phyloP scores from a whole-genome alignment of 148 eudicot genomes.

The Silene latifolia region DNA sequence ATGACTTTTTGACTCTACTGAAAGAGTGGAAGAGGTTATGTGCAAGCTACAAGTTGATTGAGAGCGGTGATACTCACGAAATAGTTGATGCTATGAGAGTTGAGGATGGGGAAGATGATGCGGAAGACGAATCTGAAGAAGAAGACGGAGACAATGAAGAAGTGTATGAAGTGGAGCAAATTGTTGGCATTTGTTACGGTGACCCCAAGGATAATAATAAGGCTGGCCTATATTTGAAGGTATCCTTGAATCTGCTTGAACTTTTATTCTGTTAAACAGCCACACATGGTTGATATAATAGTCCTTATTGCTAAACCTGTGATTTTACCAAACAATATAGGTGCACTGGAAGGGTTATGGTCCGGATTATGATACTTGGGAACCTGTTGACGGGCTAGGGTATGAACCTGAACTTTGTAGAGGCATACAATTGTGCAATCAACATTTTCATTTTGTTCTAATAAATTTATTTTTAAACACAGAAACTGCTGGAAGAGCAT shows the following conservation, averaged over 20 bases:
- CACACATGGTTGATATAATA: background rate
- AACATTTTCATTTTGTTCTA: background rate
- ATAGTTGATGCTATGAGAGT: constrained; percentile 9
- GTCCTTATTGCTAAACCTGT: background rate
- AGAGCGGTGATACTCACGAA: constrained; percentile 21
- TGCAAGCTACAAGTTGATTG: constrained; percentile 27
- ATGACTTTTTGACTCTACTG: constrained; percentile 52
- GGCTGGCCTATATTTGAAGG: constrained; percentile 59
- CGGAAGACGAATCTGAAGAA: constrained; percentile 31
- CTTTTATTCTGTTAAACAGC: background rate
- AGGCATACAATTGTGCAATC: no score
- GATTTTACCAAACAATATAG: constrained; percentile 24
- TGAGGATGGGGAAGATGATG: constrained; percentile 28
- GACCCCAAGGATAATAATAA: constrained; percentile 38
- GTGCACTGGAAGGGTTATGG: constrained; percentile 87
- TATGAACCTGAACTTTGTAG: constrained; percentile 23
- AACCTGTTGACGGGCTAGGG: constrained; percentile 69
- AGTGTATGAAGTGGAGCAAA: constrained; percentile 61
- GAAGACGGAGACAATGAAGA: constrained; percentile 33
- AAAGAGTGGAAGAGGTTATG: constrained; percentile 71
- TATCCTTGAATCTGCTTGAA: constrained; percentile 4
- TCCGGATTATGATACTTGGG: constrained; percentile 66
- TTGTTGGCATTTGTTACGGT: constrained; percentile 63
- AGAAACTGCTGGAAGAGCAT: constrained; percentile 52
- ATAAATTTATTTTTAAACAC: background rate